These are phyloP conservation scores for Saccharum spontaneum DNA, from an alignment of 176 grass and related monocot species.

Conservation along the genomic window DNA sequence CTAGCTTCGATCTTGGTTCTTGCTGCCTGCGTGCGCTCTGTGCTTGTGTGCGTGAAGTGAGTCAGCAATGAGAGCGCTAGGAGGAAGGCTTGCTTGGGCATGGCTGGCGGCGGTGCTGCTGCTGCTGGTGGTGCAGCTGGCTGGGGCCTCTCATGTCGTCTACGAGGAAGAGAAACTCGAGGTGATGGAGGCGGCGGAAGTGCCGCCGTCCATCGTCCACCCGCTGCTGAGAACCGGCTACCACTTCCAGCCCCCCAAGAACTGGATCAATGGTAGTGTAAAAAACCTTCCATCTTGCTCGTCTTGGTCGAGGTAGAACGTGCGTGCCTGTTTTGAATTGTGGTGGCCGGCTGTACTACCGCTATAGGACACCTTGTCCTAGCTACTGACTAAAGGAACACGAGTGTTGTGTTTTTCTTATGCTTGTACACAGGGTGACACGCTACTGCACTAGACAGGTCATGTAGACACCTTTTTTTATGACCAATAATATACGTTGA, in stretches of 20 bases:
- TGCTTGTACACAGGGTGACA: not conserved
- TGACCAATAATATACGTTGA: not conserved
- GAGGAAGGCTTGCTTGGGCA: constrained; percentile 7
- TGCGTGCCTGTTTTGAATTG: not conserved
- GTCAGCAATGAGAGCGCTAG: constrained; percentile 25
- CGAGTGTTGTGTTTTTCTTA: not conserved
- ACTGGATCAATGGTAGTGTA: constrained; percentile 79
- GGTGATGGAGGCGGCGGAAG: not conserved
- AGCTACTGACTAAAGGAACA: not conserved
- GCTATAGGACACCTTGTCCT: not conserved
- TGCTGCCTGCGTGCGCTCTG: not conserved
- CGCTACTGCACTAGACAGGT: not conserved
- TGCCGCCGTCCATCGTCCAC: constrained; percentile 43
- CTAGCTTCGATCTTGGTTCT: no score
- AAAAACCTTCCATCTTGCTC: not conserved
- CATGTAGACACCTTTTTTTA: not conserved
- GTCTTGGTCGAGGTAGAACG: constrained; percentile 4
- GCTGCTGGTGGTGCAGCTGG: constrained; percentile 12
- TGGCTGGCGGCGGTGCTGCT: constrained; percentile 19
- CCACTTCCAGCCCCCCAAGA: constrained; percentile 65
- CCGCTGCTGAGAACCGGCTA: constrained; percentile 42
- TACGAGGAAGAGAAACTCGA: not conserved
- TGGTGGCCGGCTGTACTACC: not conserved
- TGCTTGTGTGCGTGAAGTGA: not conserved
- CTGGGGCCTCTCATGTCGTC: constrained; percentile 50